Percentiles rank a stretch among this genome's conserved stretches.
These are phyloP conservation scores for Saturnispora hagleri DNA, from an alignment of 805 yeast genomes.

Conservation along the genomic window DNA sequence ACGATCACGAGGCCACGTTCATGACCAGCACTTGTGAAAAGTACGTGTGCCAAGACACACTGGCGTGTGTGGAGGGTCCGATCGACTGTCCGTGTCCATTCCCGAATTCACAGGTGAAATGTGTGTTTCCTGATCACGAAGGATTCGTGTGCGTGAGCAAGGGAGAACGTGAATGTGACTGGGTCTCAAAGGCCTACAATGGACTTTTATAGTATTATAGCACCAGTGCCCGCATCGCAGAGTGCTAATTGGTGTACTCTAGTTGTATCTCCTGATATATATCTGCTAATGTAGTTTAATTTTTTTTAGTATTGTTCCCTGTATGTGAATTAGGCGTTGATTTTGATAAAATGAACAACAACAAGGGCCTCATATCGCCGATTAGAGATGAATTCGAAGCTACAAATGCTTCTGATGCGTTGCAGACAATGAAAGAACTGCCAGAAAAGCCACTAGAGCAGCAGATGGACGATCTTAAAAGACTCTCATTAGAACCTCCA, in stretches of 20 bases:
- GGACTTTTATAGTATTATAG: constrained; percentile 35
- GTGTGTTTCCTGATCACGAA: constrained; percentile 56
- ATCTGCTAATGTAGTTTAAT: not conserved
- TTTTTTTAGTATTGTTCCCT: not conserved
- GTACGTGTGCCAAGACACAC: constrained; percentile 78
- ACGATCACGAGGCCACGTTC: constrained; percentile 26
- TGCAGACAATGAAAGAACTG: not conserved
- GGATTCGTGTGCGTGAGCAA: constrained; percentile 74
- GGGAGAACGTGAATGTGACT: constrained; percentile 73
- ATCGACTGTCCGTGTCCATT: constrained; percentile 85
- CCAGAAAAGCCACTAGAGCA: constrained; percentile 1
- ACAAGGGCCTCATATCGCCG: constrained; percentile 1
- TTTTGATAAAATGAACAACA: not conserved
- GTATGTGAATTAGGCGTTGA: not conserved
- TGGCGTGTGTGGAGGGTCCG: constrained; percentile 61
- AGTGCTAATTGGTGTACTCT: not conserved
- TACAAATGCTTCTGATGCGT: not conserved
- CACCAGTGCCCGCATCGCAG: not conserved
- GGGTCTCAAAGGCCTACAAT: constrained; percentile 66
- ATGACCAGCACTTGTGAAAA: constrained; percentile 36
- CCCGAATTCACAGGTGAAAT: constrained; percentile 76
- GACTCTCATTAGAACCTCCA: not conserved
- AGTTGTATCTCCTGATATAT: not conserved
- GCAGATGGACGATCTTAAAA: not conserved
- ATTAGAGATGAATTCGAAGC: not conserved